Percentiles rank a stretch among this genome's conserved stretches.
Conservation (phyloP, 1,284 basidiomycete genomes). For the Phellinidium pouzarii region DNA sequence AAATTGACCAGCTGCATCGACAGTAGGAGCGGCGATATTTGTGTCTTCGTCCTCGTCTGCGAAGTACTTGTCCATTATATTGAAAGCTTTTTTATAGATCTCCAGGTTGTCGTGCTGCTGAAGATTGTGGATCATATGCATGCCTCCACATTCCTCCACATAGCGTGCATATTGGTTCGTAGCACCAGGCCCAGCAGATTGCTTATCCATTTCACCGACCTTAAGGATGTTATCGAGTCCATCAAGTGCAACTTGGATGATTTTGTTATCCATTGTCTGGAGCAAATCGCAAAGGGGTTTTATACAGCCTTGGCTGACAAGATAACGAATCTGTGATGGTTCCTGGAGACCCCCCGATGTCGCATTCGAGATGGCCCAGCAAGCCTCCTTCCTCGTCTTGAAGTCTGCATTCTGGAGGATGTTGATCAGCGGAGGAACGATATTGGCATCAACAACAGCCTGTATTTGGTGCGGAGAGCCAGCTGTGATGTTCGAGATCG, state of each 20-base stretch:
- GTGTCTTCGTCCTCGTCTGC: slow-evolving; percentile 84
- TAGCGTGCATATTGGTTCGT: slow-evolving; percentile 91
- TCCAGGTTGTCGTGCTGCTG: slow-evolving; percentile 99
- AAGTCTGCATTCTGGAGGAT: slow-evolving; percentile 97
- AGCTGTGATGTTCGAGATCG: slow-evolving; percentile 98
- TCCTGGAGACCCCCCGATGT: slow-evolving; percentile 97
- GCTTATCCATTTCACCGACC: slow-evolving; percentile 95
- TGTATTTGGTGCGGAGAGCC: slow-evolving; percentile 97
- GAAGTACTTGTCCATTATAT: slow-evolving; percentile 98
- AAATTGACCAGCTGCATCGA: slow-evolving; percentile 87
- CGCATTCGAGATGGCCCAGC: slow-evolving; percentile 99
- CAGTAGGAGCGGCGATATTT: slow-evolving; percentile 71
- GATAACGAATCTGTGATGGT: slow-evolving; percentile 95
- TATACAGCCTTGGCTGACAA: slow-evolving; percentile 96
- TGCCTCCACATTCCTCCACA: slow-evolving; percentile 97
- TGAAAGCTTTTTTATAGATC: slow-evolving; percentile 99
- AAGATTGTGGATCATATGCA: slow-evolving; percentile 97
- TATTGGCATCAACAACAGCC: slow-evolving; percentile 80
- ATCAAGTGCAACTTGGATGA: slow-evolving; percentile 96
- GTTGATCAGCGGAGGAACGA: slow-evolving; percentile 97
- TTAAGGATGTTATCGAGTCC: slow-evolving; percentile 98
- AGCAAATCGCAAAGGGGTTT: slow-evolving; percentile 97
- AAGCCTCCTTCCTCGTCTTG: slow-evolving; percentile 99
- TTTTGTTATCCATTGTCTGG: slow-evolving; percentile 99
- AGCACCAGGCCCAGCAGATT: slow-evolving; percentile 74